Conservation (phyloP, 148 eudicot genomes). For the Tetragonia tetragonoides region DNA sequence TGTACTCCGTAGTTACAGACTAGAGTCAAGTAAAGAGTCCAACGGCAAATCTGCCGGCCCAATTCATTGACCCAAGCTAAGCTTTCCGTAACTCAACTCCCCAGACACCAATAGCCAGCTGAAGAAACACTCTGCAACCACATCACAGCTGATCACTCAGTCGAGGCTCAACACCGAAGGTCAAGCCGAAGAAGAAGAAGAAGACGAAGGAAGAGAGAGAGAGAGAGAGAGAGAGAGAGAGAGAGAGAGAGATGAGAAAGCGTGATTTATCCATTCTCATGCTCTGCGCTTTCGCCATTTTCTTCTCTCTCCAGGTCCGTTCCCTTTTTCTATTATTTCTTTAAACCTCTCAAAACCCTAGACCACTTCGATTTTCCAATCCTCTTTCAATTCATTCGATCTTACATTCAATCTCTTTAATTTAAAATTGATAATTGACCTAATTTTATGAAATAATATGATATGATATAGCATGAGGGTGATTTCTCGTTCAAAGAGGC, state of each 20-base stretch:
- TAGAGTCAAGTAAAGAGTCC: too few relatives aligned
- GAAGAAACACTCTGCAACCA: too few relatives aligned
- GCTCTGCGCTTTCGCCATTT: constrained; percentile 92
- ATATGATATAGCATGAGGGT: constrained; percentile 66
- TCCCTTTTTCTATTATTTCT: background rate
- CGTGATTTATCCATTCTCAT: constrained; percentile 90
- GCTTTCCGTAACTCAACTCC: too few relatives aligned
- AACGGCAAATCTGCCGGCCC: too few relatives aligned
- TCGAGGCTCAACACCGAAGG: too few relatives aligned
- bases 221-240: too few relatives aligned
- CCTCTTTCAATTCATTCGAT: background rate
- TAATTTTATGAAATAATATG: background rate
- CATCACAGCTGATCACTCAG: too few relatives aligned
- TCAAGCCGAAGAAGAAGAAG: background rate
- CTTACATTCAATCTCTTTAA: background rate
- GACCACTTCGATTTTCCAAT: background rate
- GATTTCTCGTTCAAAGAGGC: constrained; percentile 93
- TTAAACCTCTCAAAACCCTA: constrained; percentile 24
- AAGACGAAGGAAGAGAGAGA: background rate
- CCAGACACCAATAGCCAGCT: too few relatives aligned
- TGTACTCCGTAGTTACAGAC: too few relatives aligned
- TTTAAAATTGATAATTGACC: background rate
- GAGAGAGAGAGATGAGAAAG: constrained; percentile 62
- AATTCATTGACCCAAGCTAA: too few relatives aligned
- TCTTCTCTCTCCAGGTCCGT: constrained; percentile 93